A percentile compares a stretch with the other conserved stretches of the same genome.
Conservation (phyloP, 805 yeast genomes). For the Soucietia sequanensis region DNA sequence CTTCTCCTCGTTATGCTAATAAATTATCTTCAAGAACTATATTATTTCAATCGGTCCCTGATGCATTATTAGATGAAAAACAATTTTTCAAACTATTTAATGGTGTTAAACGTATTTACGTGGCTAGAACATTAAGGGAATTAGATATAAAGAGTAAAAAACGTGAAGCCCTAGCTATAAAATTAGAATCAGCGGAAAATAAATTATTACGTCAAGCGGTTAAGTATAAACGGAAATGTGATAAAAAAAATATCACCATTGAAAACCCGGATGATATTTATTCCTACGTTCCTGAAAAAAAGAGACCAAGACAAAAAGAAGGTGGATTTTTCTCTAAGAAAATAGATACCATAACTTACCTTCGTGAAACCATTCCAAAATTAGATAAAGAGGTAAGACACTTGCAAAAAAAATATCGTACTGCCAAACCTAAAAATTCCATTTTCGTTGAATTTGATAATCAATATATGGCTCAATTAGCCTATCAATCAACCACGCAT, state of each 20-base stretch:
- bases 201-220: slow-evolving; percentile 58
- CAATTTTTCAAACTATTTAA: slow-evolving; percentile 74
- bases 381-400: slow-evolving; percentile 55
- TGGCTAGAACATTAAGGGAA: slow-evolving; percentile 61
- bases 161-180: slow-evolving; percentile 58
- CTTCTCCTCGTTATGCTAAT: slow-evolving; percentile 78
- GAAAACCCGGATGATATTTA: slow-evolving; percentile 48
- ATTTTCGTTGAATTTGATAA: slow-evolving; percentile 76
- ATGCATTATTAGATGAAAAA: slow-evolving; percentile 64
- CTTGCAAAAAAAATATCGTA: slow-evolving; percentile 51
- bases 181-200: slow-evolving; percentile 68
- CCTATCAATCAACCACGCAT: slow-evolving; percentile 60
- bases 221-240: slow-evolving; percentile 60
- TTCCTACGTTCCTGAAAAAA: slow-evolving; percentile 60
- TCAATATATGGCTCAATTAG: slow-evolving; percentile 74
- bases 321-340: slow-evolving; percentile 49
- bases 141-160: slow-evolving; percentile 55
- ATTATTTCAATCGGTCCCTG: slow-evolving; percentile 80
- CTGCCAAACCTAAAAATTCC: slow-evolving; percentile 67
- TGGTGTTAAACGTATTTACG: slow-evolving; percentile 81
- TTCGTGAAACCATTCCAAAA: slow-evolving; percentile 55
- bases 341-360: slow-evolving; percentile 59
- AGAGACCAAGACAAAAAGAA: slow-evolving; percentile 59
- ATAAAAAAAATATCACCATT: slow-evolving; percentile 57
- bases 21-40: slow-evolving; percentile 78